These are phyloP conservation scores for Phytophthora megakarya DNA, from an alignment of 352 stramenopile genomes.

Conservation along the genomic window DNA sequence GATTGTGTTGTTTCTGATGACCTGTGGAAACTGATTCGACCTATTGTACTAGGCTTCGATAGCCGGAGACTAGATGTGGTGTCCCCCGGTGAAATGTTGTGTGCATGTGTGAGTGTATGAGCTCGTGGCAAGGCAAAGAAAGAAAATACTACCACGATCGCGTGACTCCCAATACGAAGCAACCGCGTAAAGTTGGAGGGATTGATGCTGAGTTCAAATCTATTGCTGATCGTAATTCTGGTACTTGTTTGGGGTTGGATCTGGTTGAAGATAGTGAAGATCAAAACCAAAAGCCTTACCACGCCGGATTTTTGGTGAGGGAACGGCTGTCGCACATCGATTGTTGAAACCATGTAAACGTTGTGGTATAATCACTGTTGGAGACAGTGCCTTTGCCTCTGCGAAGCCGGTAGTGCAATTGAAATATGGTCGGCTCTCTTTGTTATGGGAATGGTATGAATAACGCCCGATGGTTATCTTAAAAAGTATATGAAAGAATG, in stretches of 20 bases:
- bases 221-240: conserved; percentile 6
- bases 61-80: not conserved
- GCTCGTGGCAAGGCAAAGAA: conserved; percentile 6
- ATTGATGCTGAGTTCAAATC: conserved; percentile 10
- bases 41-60: conserved; percentile 2
- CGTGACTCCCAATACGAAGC: conserved; percentile 10
- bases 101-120: conserved; percentile 11
- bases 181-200: not conserved
- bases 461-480: not conserved
- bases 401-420: not conserved
- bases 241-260: not conserved
- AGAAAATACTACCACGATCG: conserved; percentile 5
- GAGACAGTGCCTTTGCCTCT: conserved; percentile 6
- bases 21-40: conserved; percentile 4
- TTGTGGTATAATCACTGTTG: conserved; percentile 1
- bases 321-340: not conserved
- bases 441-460: not conserved
- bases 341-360: conserved; percentile 2
- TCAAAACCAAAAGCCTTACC: not conserved
- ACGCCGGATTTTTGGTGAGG: not conserved
- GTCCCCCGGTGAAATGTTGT: conserved; percentile 6
- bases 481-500: not conserved
- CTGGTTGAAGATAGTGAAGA: not conserved
- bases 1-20: not conserved
- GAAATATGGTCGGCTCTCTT: not conserved